Evolutionary conservation across 441 rosid species (phyloP).

Genomic region (Gossypium davidsonii): DNA sequence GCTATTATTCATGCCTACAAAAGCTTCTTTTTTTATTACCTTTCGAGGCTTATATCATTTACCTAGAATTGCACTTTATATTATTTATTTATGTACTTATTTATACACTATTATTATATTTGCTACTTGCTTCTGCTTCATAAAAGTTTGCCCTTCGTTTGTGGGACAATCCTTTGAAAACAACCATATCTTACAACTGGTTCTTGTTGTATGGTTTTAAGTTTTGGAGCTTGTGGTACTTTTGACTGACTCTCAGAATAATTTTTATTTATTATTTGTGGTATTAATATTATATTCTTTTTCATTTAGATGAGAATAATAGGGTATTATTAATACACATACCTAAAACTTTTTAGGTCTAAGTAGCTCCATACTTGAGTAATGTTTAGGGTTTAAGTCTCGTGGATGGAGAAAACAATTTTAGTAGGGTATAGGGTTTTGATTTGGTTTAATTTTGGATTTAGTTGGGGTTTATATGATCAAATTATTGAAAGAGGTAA

Average conservation of each 20-base stretch:
- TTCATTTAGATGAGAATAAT: neutral
- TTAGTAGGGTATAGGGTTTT: too few species aligned
- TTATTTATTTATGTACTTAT: slow-evolving; percentile 9
- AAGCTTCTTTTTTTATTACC: neutral
- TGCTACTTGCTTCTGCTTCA: slow-evolving; percentile 20
- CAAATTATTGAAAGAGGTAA: too few species aligned
- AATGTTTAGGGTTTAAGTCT: too few species aligned
- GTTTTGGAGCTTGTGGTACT: slow-evolving; percentile 9
- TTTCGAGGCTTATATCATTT: neutral
- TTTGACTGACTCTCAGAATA: neutral
- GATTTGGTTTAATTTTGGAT: too few species aligned
- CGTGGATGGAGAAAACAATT: too few species aligned
- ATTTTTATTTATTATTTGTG: too few species aligned
- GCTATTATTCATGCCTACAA: slow-evolving; percentile 10
- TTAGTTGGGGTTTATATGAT: too few species aligned
- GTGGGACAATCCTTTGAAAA: slow-evolving; percentile 14
- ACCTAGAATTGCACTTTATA: slow-evolving; percentile 17
- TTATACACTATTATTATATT: neutral
- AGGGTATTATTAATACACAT: too few species aligned
- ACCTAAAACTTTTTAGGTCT: too few species aligned
- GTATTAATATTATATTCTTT: neutral
- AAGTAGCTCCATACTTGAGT: too few species aligned
- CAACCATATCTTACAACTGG: neutral
- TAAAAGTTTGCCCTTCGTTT: slow-evolving; percentile 16
- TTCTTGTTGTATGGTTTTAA: slow-evolving; percentile 8